Conservation (phyloP, 352 stramenopile species). For the Phytopythium ostracodes region DNA sequence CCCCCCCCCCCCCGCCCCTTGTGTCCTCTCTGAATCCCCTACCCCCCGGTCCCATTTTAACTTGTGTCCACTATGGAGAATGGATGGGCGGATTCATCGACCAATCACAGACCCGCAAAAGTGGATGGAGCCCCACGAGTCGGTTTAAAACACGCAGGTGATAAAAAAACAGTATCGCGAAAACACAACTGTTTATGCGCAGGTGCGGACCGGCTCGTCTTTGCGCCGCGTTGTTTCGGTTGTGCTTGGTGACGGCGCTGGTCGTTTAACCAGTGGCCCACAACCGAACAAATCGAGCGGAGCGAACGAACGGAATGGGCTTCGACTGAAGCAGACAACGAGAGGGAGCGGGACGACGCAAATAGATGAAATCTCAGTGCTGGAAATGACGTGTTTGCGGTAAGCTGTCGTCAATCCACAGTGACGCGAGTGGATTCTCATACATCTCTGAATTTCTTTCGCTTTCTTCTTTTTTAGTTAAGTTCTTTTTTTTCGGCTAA, state of each 20-base stretch:
- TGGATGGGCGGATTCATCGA: neutral
- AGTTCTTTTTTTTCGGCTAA: neutral
- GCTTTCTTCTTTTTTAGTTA: neutral
- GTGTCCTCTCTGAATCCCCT: neutral
- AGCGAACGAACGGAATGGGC: neutral
- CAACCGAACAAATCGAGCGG: neutral
- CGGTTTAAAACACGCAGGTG: neutral
- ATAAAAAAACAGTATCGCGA: neutral
- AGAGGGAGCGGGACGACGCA: neutral
- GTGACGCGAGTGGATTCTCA: neutral
- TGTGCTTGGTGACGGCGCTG: neutral
- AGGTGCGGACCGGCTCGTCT: neutral
- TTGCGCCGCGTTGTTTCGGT: neutral
- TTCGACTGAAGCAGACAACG: too few relatives aligned
- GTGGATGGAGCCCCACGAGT: neutral
- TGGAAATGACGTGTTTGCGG: neutral
- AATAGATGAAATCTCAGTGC: neutral
- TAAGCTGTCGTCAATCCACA: neutral
- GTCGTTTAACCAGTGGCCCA: neutral
- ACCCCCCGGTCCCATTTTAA: neutral
- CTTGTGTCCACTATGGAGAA: neutral
- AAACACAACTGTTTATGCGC: neutral
- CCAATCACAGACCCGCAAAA: neutral
- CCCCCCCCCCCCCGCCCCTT: neutral
- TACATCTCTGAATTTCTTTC: neutral